These are phyloP conservation scores for Ascochyta viciae-villosae DNA, from an alignment of 2,329 filamentous ascomycete genomes.

Conservation along the genomic window DNA sequence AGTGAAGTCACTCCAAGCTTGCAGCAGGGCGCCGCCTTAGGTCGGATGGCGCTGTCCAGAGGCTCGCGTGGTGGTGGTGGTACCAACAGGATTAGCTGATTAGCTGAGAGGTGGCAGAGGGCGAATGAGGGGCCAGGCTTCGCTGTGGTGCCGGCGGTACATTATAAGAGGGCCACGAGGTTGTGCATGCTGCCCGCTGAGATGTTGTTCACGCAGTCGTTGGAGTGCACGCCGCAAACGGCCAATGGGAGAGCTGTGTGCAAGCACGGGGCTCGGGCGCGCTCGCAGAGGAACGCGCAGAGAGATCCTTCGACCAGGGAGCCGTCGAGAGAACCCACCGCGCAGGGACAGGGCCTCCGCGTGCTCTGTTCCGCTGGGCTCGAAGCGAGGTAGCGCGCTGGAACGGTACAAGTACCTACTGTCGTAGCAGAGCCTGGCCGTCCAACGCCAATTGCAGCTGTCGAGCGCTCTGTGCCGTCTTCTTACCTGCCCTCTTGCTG, in stretches of 20 bases:
- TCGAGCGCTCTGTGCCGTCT: background rate
- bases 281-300: conserved; percentile 5
- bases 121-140: conserved; percentile 39
- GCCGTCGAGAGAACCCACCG: conserved; percentile 2
- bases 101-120: conserved; percentile 32
- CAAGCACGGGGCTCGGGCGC: background rate
- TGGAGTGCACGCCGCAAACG: conserved; percentile 20
- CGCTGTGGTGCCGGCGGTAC: conserved; percentile 30
- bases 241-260: conserved; percentile 29
- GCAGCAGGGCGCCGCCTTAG: conserved; percentile 31
- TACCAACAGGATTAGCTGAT: conserved; percentile 33
- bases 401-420: too few relatives aligned
- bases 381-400: conserved; percentile 6
- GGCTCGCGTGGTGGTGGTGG: conserved; percentile 36
- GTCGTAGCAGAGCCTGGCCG: background rate
- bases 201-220: conserved; percentile 37
- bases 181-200: conserved; percentile 41
- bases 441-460: background rate
- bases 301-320: conserved; percentile 1
- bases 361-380: conserved; percentile 6
- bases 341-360: conserved; percentile 8
- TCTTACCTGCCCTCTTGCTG: background rate
- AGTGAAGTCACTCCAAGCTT: conserved; percentile 36
- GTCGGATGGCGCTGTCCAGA: conserved; percentile 27
- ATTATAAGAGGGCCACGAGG: conserved; percentile 45